Conservation (phyloP, 192 early-diverging fungal genomes). For the Linderina pennispora region DNA sequence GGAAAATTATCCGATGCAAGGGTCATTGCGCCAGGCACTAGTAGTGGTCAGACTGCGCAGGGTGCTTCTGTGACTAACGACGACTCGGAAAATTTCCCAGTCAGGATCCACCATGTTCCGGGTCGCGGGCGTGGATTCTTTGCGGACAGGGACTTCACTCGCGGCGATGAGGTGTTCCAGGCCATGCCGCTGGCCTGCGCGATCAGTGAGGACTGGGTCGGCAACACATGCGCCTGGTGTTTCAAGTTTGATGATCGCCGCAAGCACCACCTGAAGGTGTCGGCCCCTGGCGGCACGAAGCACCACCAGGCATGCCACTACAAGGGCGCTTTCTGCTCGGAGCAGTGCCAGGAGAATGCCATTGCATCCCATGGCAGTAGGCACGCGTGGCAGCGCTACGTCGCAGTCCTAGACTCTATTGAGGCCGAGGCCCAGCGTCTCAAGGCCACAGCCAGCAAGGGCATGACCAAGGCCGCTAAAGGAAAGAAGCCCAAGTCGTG, state of each 20-base stretch:
- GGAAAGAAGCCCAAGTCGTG: neutral
- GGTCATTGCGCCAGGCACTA: too few relatives aligned
- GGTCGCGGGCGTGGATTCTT: constrained; percentile 45
- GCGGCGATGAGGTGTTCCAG: constrained; percentile 23
- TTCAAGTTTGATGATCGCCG: constrained; percentile 18
- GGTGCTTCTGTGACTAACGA: neutral
- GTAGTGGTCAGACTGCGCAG: too few relatives aligned
- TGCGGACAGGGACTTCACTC: constrained; percentile 23
- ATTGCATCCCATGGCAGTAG: constrained; percentile 22
- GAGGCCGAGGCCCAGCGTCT: constrained; percentile 8
- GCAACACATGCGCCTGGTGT: constrained; percentile 41
- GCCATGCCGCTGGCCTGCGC: constrained; percentile 32
- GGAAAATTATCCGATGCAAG: too few relatives aligned
- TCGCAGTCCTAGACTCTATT: constrained; percentile 11
- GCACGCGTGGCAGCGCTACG: constrained; percentile 14
- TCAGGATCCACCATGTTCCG: constrained; percentile 20
- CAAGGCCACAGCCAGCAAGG: neutral
- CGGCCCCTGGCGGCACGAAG: neutral
- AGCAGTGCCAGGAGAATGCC: constrained; percentile 12
- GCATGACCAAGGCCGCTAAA: neutral
- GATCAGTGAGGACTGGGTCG: constrained; percentile 32
- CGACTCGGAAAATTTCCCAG: constrained; percentile 9
- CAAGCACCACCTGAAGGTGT: constrained; percentile 18
- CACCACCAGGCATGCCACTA: constrained; percentile 2
- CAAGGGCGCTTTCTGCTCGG: constrained; percentile 37